These are phyloP conservation scores for Thuja plicata DNA, from an alignment of 83 land plant species.

Conservation along the genomic window DNA sequence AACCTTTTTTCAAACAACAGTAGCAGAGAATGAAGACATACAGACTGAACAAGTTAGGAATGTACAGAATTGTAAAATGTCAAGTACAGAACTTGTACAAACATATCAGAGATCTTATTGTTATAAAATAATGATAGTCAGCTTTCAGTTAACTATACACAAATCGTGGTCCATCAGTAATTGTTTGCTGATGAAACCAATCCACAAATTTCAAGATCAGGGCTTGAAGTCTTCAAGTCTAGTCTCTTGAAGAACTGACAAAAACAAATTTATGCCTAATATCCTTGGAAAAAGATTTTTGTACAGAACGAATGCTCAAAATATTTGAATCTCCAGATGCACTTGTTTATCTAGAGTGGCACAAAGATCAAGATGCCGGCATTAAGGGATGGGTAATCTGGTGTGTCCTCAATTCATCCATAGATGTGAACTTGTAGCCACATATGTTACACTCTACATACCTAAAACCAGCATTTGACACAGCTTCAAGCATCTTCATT, in stretches of 20 bases:
- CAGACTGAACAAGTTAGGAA: not conserved
- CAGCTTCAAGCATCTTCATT: constrained; percentile 12
- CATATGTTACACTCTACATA: constrained; percentile 8
- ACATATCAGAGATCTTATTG: not conserved
- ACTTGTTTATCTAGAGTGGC: not conserved
- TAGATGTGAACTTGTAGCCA: constrained; percentile 6
- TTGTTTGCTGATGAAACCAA: constrained; percentile 5
- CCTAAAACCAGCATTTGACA: not conserved
- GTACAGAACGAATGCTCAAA: not conserved
- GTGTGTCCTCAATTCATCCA: constrained; percentile 6
- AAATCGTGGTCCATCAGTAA: not conserved
- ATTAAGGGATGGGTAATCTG: constrained; percentile 10
- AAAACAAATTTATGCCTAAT: not conserved
- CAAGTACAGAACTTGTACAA: not conserved
- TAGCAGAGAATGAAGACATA: not conserved
- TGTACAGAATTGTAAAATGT: not conserved
- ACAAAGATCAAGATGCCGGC: constrained; percentile 1
- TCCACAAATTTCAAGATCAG: not conserved
- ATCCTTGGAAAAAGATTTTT: not conserved
- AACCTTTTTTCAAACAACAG: not conserved
- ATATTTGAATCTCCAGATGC: not conserved
- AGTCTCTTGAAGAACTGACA: constrained; percentile 1
- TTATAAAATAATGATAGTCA: not conserved
- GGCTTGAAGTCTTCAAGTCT: not conserved
- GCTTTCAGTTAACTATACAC: not conserved